These are phyloP conservation scores for Plantago rigida DNA, from an alignment of 305 asterid species.

Conservation along the genomic window DNA sequence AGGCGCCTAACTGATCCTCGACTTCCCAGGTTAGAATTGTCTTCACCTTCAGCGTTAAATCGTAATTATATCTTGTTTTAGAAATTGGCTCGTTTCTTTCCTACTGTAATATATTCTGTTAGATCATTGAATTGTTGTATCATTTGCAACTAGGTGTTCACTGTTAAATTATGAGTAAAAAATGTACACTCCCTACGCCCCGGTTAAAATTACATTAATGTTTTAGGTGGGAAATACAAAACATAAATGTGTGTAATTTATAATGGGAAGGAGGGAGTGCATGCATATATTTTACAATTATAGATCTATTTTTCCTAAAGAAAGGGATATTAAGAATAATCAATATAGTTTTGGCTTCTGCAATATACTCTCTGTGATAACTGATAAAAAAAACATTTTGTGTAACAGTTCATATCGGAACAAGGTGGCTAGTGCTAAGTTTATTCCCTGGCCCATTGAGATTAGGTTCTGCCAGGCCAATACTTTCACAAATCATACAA, in stretches of 20 bases:
- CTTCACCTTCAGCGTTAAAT: slow-evolving; percentile 10
- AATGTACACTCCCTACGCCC: not conserved
- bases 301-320: too few relatives aligned
- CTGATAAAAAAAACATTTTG: slow-evolving; percentile 16
- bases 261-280: too few relatives aligned
- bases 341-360: too few relatives aligned
- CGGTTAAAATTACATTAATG: too few relatives aligned
- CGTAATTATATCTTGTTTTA: not conserved
- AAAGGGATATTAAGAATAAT: too few relatives aligned
- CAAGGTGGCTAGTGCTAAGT: slow-evolving; percentile 64
- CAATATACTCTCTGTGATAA: not conserved
- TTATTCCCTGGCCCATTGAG: slow-evolving; percentile 91
- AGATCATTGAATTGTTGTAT: not conserved
- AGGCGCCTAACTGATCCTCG: slow-evolving; percentile 81
- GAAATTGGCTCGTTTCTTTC: not conserved
- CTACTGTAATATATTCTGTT: not conserved
- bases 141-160: not conserved
- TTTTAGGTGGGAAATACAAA: not conserved
- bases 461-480: slow-evolving; percentile 74
- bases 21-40: slow-evolving; percentile 67
- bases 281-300: too few relatives aligned
- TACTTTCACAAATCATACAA: slow-evolving; percentile 57
- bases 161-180: not conserved
- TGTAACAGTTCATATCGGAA: slow-evolving; percentile 74
- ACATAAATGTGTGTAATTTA: not conserved